phyloP scores from a whole-genome alignment of 306 rosid species.

The Comarum palustre region DNA sequence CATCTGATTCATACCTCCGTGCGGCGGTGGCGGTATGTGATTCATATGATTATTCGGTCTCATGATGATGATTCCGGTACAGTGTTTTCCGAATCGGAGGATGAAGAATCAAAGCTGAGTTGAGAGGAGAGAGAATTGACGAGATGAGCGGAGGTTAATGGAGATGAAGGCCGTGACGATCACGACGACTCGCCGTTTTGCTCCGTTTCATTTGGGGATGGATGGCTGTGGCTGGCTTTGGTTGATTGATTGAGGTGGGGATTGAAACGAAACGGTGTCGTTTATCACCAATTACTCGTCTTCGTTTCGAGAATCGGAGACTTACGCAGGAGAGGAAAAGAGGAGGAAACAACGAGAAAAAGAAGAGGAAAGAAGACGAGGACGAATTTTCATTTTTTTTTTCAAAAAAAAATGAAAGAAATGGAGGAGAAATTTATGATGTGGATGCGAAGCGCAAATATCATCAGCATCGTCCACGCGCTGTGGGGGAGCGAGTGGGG shows the following conservation, averaged over 20 bases:
- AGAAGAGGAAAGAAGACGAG: background rate
- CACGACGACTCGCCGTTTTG: slow-evolving; percentile 3
- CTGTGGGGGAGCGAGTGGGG: slow-evolving; percentile 18
- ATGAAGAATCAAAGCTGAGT: background rate
- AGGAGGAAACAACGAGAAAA: slow-evolving; percentile 14
- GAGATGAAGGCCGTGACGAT: slow-evolving; percentile 13
- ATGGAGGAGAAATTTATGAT: background rate
- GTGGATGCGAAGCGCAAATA: background rate
- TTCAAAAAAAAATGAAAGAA: background rate
- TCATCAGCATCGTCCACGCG: slow-evolving; percentile 35
- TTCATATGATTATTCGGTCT: slow-evolving; percentile 14
- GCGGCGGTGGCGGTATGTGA: background rate
- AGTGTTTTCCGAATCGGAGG: background rate
- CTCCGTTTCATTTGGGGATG: background rate
- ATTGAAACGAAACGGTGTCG: slow-evolving; percentile 4
- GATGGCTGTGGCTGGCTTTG: background rate
- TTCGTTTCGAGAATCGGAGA: slow-evolving; percentile 12
- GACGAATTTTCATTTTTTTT: background rate
- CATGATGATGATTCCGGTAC: slow-evolving; percentile 35
- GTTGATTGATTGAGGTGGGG: background rate
- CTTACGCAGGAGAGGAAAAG: slow-evolving; percentile 10
- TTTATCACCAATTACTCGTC: background rate
- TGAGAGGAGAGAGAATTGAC: background rate
- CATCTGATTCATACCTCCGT: background rate
- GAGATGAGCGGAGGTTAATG: background rate